phyloP scores from a whole-genome alignment of 2,329 filamentous ascomycete species.

The Aspergillus japonicus region DNA sequence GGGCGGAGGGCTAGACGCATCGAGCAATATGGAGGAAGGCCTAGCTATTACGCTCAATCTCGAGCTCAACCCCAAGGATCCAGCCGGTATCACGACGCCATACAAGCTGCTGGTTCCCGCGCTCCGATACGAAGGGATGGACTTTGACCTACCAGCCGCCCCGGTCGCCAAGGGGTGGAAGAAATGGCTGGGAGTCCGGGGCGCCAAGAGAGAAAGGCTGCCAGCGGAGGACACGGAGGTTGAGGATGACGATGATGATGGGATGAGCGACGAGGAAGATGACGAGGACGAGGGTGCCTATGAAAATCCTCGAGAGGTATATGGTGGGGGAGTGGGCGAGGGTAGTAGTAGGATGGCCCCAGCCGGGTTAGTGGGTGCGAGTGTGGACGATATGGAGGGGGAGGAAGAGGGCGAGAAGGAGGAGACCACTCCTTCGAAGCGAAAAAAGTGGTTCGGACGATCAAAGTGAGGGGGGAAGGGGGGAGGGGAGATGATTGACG shows the following conservation, averaged over 20 bases:
- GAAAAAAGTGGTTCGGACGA: slow-evolving; percentile 35
- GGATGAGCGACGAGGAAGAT: slow-evolving; percentile 20
- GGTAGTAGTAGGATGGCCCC: slow-evolving; percentile 4
- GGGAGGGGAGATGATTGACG: slow-evolving; percentile 10
- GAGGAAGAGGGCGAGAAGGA: slow-evolving; percentile 15
- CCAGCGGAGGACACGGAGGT: slow-evolving; percentile 23
- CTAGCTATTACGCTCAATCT: slow-evolving; percentile 86
- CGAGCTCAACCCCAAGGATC: slow-evolving; percentile 82
- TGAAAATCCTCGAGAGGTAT: not conserved
- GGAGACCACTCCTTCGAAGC: slow-evolving; percentile 15
- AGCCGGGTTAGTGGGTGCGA: slow-evolving; percentile 12
- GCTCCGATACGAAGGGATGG: slow-evolving; percentile 55
- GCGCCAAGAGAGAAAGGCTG: slow-evolving; percentile 25
- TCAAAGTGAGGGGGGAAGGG: slow-evolving; percentile 21
- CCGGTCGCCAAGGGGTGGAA: slow-evolving; percentile 41
- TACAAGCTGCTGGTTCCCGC: slow-evolving; percentile 85
- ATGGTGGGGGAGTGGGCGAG: not conserved
- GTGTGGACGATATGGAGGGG: slow-evolving; percentile 13
- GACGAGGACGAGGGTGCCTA: slow-evolving; percentile 12
- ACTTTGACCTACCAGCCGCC: slow-evolving; percentile 37
- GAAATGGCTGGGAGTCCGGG: slow-evolving; percentile 36
- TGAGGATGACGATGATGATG: slow-evolving; percentile 14
- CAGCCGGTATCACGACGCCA: slow-evolving; percentile 80
- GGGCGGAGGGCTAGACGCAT: slow-evolving; percentile 53
- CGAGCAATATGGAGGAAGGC: slow-evolving; percentile 75